Evolutionary conservation across 2,329 filamentous ascomycete genomes (phyloP).

Genomic region (Moelleriella libera): DNA sequence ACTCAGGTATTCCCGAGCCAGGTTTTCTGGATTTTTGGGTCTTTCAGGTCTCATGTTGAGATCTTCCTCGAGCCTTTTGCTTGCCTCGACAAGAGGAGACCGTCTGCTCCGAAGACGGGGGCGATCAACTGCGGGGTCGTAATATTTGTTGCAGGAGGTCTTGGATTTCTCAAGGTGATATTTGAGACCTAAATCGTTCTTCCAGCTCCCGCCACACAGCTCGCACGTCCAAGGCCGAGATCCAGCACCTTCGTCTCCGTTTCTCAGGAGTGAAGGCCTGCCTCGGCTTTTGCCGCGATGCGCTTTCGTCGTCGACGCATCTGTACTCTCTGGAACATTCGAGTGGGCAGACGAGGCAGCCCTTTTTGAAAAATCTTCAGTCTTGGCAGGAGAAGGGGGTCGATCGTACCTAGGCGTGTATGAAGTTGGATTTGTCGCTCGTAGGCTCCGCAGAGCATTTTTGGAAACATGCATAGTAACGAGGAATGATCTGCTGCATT

Average conservation of each 20-base stretch:
- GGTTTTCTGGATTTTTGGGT: background rate
- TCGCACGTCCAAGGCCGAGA: constrained; percentile 30
- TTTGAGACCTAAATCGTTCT: constrained; percentile 42
- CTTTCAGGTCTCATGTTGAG: background rate
- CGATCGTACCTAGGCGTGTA: background rate
- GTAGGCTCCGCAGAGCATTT: background rate
- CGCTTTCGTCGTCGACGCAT: background rate
- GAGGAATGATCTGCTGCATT: background rate
- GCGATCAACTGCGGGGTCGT: constrained; percentile 6
- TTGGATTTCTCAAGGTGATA: constrained; percentile 43
- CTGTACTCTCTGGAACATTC: background rate
- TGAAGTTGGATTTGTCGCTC: background rate
- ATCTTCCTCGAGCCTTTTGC: no score
- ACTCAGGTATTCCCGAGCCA: no score
- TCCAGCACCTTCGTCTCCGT: constrained; percentile 3
- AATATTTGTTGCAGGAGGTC: constrained; percentile 36
- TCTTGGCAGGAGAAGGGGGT: no score
- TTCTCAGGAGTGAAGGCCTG: constrained; percentile 3
- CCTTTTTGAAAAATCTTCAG: background rate
- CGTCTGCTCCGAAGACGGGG: constrained; percentile 8
- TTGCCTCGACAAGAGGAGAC: background rate
- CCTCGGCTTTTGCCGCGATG: constrained; percentile 4
- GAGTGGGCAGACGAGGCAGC: background rate
- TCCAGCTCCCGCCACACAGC: constrained; percentile 39
- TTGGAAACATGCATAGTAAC: background rate